Evolutionary conservation across 2,329 filamentous ascomycete species (phyloP).

Genomic region (Verticillium tricorpus): DNA sequence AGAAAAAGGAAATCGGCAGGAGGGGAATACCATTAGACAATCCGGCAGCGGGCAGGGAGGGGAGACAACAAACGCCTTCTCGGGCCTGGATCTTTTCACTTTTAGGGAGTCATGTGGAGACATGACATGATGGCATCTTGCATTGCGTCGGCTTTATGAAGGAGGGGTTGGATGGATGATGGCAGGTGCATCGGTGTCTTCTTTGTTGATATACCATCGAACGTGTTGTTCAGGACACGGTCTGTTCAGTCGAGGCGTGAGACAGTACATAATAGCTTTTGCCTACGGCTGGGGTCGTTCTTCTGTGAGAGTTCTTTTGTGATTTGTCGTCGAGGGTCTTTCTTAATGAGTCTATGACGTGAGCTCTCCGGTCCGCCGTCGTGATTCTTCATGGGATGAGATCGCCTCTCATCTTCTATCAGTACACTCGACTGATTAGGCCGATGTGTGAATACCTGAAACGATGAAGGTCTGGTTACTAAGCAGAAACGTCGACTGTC

Average conservation of each 20-base stretch:
- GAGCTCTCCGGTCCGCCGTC: too few relatives aligned
- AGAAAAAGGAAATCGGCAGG: neutral
- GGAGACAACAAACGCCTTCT: neutral
- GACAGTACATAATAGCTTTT: neutral
- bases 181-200: slow-evolving; percentile 1
- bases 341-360: too few relatives aligned
- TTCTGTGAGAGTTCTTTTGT: too few relatives aligned
- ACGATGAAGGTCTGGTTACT: too few relatives aligned
- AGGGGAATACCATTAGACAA: neutral
- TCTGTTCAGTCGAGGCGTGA: neutral
- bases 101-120: neutral
- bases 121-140: neutral
- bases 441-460: too few relatives aligned
- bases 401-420: too few relatives aligned
- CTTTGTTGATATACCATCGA: neutral
- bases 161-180: neutral
- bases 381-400: too few relatives aligned
- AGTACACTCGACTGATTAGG: too few relatives aligned
- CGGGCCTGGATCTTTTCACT: neutral
- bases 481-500: too few relatives aligned
- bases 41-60: neutral
- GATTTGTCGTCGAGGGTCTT: too few relatives aligned
- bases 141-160: neutral
- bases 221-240: neutral
- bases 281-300: neutral